Base-by-base conservation (phyloP, 306 rosid species). In the Dalbergia oliveri region DNA sequence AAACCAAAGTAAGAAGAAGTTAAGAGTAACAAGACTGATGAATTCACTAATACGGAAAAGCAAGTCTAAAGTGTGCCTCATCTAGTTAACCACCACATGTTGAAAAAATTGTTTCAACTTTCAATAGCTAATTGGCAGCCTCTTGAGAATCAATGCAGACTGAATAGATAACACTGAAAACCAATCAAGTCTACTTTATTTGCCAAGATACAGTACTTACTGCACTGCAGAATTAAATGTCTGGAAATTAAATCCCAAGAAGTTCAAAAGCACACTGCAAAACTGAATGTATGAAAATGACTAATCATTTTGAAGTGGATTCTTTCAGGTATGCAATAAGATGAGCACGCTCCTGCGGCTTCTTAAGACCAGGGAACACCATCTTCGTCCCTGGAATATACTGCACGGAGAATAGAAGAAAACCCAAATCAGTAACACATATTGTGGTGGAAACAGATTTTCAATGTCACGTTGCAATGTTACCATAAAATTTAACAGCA, bases 341-440 rank as follows among this genome's bases (percentile, higher is more conserved):
- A 84, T 94, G 97, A 3, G 95, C 97, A 23, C 98, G 97, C 0
- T 94, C 98, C 87, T 94, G 89, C 1, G 98, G 98, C 88, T 94
- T 94, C 97, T 94, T 94, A 66, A 94, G 88, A 62, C 98, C 98
- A 4, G 98, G 97, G 81, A 94, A 94, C 0, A 94, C 98, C 97
- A 94, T 94, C 92, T 94, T 94, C 0, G 98, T 92, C 63, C 98
- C 98, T 4, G 98, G 98, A 79, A 94, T 89, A 80, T 91, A 93
- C 97, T 93, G 94, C 91, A 85, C 4, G 73, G 15, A 44, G 33
- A 44, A 60, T 4, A 43, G 69, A 45, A 53, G 8, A 23, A 65
- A 23, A 39, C 41, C 37, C n/a, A 49, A 9, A 75, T 78, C 79
- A 86, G 65, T 51, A 19, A 47, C 45, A 65, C 15, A 16, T 11